These are phyloP conservation scores for Septoria petroselini DNA, from an alignment of 2,329 filamentous ascomycete genomes.

Conservation along the genomic window DNA sequence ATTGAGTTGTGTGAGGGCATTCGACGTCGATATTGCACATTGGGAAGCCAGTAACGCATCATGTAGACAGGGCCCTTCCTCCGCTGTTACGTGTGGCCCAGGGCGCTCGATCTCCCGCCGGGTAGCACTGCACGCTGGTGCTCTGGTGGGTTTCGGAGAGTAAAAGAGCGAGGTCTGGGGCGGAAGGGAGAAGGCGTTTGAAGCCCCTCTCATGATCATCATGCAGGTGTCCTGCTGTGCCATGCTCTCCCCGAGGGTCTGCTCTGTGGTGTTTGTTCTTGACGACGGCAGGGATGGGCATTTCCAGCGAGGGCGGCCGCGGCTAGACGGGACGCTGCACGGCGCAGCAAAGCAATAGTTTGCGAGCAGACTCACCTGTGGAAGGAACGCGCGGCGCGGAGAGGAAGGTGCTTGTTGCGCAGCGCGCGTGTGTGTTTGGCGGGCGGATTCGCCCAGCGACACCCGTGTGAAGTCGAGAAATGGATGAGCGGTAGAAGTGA, in stretches of 20 bases:
- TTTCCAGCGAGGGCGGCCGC: slow-evolving; percentile 1
- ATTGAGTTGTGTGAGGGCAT: slow-evolving; percentile 13
- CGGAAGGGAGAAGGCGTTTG: slow-evolving; percentile 23
- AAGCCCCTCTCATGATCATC: slow-evolving; percentile 21
- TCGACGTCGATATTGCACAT: slow-evolving; percentile 8
- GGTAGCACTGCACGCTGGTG: slow-evolving; percentile 9
- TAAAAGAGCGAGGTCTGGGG: slow-evolving; percentile 4
- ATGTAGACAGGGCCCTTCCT: slow-evolving; percentile 5
- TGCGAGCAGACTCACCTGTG: slow-evolving; percentile 21
- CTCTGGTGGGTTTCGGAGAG: slow-evolving; percentile 19
- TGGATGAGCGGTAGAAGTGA: slow-evolving; percentile 9
- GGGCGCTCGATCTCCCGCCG: slow-evolving; percentile 13
- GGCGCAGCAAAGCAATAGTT: slow-evolving; percentile 4
- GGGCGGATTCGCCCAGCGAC: slow-evolving; percentile 12
- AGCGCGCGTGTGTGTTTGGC: slow-evolving; percentile 5
- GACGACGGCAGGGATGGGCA: slow-evolving; percentile 22
- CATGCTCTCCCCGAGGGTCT: slow-evolving; percentile 26
- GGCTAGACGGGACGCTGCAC: background rate
- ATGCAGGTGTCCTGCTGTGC: slow-evolving; percentile 27
- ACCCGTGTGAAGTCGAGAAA: slow-evolving; percentile 7
- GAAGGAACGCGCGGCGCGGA: slow-evolving; percentile 16
- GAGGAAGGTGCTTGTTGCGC: slow-evolving; percentile 7
- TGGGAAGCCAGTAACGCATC: slow-evolving; percentile 5
- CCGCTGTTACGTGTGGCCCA: slow-evolving; percentile 15
- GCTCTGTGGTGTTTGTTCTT: slow-evolving; percentile 26